Percentiles rank a stretch among this genome's conserved stretches.
Conservation (phyloP, 2,329 filamentous ascomycete species). For the Fusarium nygamai region DNA sequence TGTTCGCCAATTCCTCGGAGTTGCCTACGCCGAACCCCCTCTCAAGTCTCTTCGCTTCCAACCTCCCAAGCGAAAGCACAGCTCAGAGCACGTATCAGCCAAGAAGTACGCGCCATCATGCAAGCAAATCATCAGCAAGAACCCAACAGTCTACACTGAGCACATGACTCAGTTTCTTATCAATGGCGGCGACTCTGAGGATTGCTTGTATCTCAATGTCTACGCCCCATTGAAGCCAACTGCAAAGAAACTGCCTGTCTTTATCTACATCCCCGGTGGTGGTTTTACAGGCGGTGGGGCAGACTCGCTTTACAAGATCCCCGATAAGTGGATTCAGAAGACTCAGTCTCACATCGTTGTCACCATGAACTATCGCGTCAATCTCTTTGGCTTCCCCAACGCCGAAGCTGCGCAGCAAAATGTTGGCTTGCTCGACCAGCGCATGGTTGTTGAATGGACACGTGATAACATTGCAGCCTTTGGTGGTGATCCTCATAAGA, state of each 20-base stretch:
- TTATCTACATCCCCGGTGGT: conserved; percentile 14
- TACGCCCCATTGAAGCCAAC: not conserved
- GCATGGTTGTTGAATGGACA: conserved; percentile 19
- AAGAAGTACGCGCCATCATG: conserved; percentile 15
- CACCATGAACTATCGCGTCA: conserved; percentile 18
- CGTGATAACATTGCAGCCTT: not conserved
- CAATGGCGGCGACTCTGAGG: conserved; percentile 5
- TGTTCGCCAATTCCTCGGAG: conserved; percentile 11
- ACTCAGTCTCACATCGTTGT: conserved; percentile 15
- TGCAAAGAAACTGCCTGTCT: not conserved
- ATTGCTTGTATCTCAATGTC: conserved; percentile 16
- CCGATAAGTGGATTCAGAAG: conserved; percentile 9
- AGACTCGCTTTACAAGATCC: conserved; percentile 11
- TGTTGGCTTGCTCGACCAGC: conserved; percentile 4
- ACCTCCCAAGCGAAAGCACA: conserved; percentile 2
- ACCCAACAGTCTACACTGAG: conserved; percentile 2
- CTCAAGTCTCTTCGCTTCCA: conserved; percentile 11
- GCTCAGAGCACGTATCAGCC: not conserved
- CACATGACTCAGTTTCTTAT: conserved; percentile 12
- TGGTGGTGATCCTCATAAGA: not conserved
- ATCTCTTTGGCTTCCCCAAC: conserved; percentile 13
- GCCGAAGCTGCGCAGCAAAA: conserved; percentile 6
- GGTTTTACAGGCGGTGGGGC: conserved; percentile 5
- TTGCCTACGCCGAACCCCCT: conserved; percentile 8
- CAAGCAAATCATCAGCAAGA: conserved; percentile 9